A percentile compares a stretch with the other conserved stretches of the same genome.
Conservation (phyloP, 106 monocot species). For the Amphibolis antarctica region DNA sequence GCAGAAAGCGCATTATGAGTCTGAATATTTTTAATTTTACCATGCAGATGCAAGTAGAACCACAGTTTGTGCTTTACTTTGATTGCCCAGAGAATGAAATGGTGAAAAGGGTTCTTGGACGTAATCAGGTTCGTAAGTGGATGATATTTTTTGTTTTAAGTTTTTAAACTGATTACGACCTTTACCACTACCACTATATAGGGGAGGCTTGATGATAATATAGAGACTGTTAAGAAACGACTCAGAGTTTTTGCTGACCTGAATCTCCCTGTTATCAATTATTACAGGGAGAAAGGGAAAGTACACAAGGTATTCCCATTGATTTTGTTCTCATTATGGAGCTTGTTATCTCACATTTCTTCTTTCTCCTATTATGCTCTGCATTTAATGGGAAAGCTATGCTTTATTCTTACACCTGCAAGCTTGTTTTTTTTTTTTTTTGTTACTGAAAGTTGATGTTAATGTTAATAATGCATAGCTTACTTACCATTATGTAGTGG, state of each 20-base stretch:
- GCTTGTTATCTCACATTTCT: not conserved
- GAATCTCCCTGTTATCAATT: constrained; percentile 73
- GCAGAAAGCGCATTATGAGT: too few relatives aligned
- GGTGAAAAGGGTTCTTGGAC: constrained; percentile 78
- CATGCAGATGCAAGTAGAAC: constrained; percentile 68
- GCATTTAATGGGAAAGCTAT: too few relatives aligned
- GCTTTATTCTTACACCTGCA: too few relatives aligned
- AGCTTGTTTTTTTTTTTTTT: too few relatives aligned
- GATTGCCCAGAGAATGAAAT: constrained; percentile 87
- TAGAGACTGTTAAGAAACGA: constrained; percentile 84
- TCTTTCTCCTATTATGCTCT: not conserved
- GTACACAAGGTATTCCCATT: constrained; percentile 49
- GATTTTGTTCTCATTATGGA: not conserved
- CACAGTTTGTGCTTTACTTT: constrained; percentile 82
- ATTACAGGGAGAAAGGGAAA: constrained; percentile 72
- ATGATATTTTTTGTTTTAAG: not conserved
- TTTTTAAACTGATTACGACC: not conserved
- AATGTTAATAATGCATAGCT: too few relatives aligned
- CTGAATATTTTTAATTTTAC: not conserved
- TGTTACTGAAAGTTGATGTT: too few relatives aligned
- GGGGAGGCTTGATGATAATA: constrained; percentile 96
- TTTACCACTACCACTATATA: constrained; percentile 7
- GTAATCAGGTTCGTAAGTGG: constrained; percentile 57
- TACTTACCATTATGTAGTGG: too few relatives aligned
- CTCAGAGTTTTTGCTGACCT: constrained; percentile 53